Conservation (phyloP, 2,329 filamentous ascomycete species). For the Aspergillus vadensis region DNA sequence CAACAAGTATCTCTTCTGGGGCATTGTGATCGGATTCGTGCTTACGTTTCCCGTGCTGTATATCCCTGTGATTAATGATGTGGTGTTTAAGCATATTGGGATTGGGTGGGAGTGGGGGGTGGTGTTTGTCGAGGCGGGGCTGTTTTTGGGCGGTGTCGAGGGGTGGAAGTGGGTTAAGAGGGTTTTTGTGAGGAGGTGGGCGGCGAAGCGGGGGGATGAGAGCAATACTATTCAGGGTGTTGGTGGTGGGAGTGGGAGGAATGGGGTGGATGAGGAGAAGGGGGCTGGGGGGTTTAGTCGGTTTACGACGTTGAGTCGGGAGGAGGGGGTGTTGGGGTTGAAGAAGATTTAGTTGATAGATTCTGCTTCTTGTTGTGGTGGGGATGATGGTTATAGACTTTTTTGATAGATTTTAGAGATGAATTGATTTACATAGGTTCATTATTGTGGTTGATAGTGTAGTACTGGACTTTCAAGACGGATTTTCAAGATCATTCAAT, state of each 20-base stretch:
- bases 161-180: constrained; percentile 68
- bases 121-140: constrained; percentile 60
- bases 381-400: too few species aligned
- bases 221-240: neutral
- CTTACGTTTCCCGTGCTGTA: constrained; percentile 65
- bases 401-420: too few species aligned
- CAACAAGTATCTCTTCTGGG: constrained; percentile 72
- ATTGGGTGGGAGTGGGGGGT: constrained; percentile 72
- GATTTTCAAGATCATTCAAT: too few species aligned
- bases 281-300: constrained; percentile 32
- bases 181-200: constrained; percentile 48
- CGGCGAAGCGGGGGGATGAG: constrained; percentile 3
- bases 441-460: too few species aligned
- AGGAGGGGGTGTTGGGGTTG: neutral
- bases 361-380: too few species aligned
- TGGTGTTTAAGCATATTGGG: constrained; percentile 66
- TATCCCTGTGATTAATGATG: constrained; percentile 66
- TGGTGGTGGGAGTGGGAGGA: neutral
- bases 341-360: neutral
- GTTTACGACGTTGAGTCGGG: constrained; percentile 36
- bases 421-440: too few species aligned
- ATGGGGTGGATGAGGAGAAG: constrained; percentile 3
- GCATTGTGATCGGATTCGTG: constrained; percentile 60
- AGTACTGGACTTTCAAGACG: too few species aligned
- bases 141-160: constrained; percentile 68